phyloP scores from a whole-genome alignment of 495 filamentous ascomycete species.

The Penicillium arizonense region DNA sequence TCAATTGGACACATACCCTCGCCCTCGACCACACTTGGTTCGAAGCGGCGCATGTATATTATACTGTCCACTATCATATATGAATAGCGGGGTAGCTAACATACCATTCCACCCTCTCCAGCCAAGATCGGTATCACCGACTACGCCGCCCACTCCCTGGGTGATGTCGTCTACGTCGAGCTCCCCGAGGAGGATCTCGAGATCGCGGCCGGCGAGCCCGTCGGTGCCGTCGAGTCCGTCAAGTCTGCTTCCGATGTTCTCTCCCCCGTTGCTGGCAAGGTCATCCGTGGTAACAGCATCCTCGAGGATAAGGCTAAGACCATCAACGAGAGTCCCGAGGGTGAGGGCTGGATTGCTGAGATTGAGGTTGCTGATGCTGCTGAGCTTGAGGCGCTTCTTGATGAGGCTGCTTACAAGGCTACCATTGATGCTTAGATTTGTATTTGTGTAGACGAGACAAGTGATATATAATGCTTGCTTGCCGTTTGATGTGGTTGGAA shows the following conservation, averaged over 20 bases:
- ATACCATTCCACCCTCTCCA: conserved; percentile 22
- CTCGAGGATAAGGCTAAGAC: conserved; percentile 81
- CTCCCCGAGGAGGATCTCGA: conserved; percentile 66
- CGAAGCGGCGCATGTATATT: neutral
- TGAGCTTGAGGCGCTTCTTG: conserved; percentile 76
- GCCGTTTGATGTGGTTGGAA: neutral
- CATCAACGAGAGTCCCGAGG: conserved; percentile 84
- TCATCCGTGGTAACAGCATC: conserved; percentile 66
- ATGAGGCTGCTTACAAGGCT: conserved; percentile 65
- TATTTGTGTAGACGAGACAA: conserved; percentile 6
- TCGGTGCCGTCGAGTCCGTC: conserved; percentile 95
- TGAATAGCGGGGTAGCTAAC: conserved; percentile 3
- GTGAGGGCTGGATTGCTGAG: conserved; percentile 90
- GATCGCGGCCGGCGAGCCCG: conserved; percentile 68
- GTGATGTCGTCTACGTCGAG: conserved; percentile 97
- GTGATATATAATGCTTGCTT: conserved; percentile 5
- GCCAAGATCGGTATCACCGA: conserved; percentile 83
- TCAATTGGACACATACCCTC: neutral
- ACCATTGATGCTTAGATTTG: conserved; percentile 56
- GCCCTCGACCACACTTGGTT: neutral
- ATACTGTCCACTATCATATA: neutral
- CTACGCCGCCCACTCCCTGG: conserved; percentile 87
- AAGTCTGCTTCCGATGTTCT: conserved; percentile 97
- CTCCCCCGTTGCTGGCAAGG: conserved; percentile 74
- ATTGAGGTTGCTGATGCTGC: conserved; percentile 66